Evolutionary conservation across 139 green algal genomes (phyloP), one percentile per base, ranked within the genome.

Genomic region (Coelastrella sp.): DNA sequence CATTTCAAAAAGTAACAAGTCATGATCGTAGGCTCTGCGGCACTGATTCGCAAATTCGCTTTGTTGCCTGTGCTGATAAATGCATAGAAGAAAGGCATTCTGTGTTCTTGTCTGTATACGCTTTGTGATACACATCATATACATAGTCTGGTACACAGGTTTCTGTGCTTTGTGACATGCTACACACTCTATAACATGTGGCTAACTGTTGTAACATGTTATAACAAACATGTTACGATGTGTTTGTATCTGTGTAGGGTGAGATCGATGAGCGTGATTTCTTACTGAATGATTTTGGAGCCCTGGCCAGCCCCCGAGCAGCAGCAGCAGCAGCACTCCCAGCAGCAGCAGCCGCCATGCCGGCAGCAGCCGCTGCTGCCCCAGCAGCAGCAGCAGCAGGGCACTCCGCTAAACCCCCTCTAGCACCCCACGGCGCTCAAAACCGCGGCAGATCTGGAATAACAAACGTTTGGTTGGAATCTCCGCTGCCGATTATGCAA

Each of bases 231-330:
- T 47, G 32, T 47, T 47, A 47, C 32, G 1, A 2, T 84, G 74
- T 92, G 90, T 58, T 65, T 82, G 0, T 54, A 19, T 82, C 19
- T 54, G 7, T 10, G 3, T 19, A 88, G 54, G 88, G 80, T 22
- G 92, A 95, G 91, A 81, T 95, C 20, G 93, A 95, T 57, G 92
- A 95, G 89, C 73, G 88, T 5, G 90, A 94, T 5, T 94, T 95
- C 84, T 89, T 95, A 3, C 47, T 83, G 4, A 85, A 47, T 11
- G 93, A 95, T 59, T 93, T 95, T 74, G 85, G 88, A 11, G 73
- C 65, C 64, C 80, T 94, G 16, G 92, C 92, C 5, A 92, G 85
- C 74, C 92, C 92, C 3, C 89, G 92, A 75, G 83, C 76, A 83
- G 47, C 16, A 64, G 32, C 16, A 64, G 32, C 47, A 47, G 77